A percentile compares a stretch with the other conserved stretches of the same genome.
These are phyloP conservation scores for Pelagophyceae sp. DNA, from an alignment of 352 stramenopile genomes.

Conservation along the genomic window DNA sequence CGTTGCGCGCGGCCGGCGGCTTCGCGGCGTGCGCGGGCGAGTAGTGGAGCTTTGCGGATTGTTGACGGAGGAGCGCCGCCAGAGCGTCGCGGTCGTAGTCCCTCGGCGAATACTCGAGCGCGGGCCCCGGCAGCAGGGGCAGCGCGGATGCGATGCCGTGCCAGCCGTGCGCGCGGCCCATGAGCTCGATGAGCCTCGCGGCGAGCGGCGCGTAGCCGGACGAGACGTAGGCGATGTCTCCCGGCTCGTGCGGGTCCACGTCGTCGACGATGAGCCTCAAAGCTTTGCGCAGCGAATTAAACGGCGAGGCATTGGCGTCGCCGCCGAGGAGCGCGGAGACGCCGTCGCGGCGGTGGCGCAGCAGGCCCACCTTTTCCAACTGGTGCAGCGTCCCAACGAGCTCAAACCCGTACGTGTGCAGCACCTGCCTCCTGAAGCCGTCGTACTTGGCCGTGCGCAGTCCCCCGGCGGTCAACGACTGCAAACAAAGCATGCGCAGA, in stretches of 20 bases:
- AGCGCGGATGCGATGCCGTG: conserved; percentile 40
- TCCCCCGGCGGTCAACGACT: conserved; percentile 79
- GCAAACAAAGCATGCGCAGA: conserved; percentile 80
- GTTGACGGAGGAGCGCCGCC: background rate
- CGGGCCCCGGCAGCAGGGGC: conserved; percentile 36
- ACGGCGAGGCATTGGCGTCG: conserved; percentile 44
- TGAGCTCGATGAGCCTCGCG: conserved; percentile 78
- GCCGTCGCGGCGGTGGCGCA: conserved; percentile 73
- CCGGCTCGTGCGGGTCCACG: conserved; percentile 78
- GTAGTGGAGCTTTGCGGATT: background rate
- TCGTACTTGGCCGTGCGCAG: conserved; percentile 88
- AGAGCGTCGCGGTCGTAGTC: background rate
- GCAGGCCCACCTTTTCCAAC: conserved; percentile 80
- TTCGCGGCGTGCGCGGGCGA: background rate
- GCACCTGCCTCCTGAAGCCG: conserved; percentile 76
- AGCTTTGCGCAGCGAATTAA: conserved; percentile 68
- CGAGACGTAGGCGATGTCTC: conserved; percentile 82
- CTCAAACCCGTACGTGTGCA: conserved; percentile 94
- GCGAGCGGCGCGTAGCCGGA: conserved; percentile 84
- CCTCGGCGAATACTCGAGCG: background rate
- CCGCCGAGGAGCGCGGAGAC: conserved; percentile 38
- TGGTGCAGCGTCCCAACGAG: conserved; percentile 80
- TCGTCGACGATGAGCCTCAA: conserved; percentile 89
- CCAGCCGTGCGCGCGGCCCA: conserved; percentile 40
- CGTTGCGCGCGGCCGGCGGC: background rate